phyloP scores from a whole-genome alignment of 257 asterid species.

The Primulina huaijiensis region DNA sequence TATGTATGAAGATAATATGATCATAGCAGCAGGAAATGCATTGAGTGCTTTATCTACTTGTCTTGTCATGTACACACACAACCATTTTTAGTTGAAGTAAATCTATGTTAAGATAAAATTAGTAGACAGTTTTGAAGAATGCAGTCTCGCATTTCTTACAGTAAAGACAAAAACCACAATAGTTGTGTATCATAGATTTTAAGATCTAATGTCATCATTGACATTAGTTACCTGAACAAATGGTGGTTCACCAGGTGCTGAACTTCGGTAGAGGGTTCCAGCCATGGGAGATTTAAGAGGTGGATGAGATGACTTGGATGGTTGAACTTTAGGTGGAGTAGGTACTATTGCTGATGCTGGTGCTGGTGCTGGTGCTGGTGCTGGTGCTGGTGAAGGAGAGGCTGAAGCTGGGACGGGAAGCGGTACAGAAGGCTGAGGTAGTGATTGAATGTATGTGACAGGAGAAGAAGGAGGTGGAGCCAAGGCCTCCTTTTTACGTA shows the following conservation, averaged over 20 bases:
- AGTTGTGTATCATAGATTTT: conserved; percentile 10
- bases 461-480: conserved; percentile 67
- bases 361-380: conserved; percentile 29
- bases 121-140: neutral
- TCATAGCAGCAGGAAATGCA: conserved; percentile 8
- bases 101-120: neutral
- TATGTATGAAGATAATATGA: conserved; percentile 12
- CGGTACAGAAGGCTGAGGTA: conserved; percentile 43
- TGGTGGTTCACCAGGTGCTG: conserved; percentile 83
- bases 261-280: conserved; percentile 79
- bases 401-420: conserved; percentile 44
- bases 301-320: conserved; percentile 64
- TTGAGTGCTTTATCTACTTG: conserved; percentile 10
- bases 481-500: conserved; percentile 87
- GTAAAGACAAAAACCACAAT: neutral
- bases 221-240: conserved; percentile 64
- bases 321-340: conserved; percentile 42
- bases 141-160: neutral
- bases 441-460: conserved; percentile 46
- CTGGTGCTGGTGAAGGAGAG: conserved; percentile 39
- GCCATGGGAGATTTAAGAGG: conserved; percentile 86
- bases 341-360: conserved; percentile 4
- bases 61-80: neutral
- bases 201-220: conserved; percentile 3
- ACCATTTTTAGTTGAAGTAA: neutral